Conservation (phyloP, 805 yeast genomes). For the Hanseniaspora lindneri region DNA sequence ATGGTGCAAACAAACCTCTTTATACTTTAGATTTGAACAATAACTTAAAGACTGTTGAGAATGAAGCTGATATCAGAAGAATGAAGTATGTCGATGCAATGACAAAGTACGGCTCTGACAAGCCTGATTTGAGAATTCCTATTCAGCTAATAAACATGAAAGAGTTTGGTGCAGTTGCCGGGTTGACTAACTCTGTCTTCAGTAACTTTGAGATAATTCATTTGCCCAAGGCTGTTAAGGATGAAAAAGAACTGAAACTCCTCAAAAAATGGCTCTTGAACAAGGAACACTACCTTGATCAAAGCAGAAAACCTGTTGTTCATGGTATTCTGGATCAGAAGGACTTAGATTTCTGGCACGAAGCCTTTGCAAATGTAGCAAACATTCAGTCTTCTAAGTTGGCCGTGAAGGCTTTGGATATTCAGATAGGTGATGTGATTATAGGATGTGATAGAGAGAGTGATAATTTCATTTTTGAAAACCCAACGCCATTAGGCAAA, state of each 20-base stretch:
- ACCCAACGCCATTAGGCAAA: conserved; percentile 88
- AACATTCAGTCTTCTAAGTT: conserved; percentile 27
- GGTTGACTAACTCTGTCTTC: conserved; percentile 48
- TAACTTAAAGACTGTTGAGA: conserved; percentile 19
- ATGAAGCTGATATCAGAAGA: conserved; percentile 29
- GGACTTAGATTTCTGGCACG: conserved; percentile 36
- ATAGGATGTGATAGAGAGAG: conserved; percentile 61
- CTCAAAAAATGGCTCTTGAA: conserved; percentile 33
- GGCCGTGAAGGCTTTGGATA: conserved; percentile 30
- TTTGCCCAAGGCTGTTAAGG: conserved; percentile 38
- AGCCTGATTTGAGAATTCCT: conserved; percentile 74
- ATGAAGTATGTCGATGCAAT: conserved; percentile 61
- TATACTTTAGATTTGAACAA: conserved; percentile 24
- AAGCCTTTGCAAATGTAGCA: conserved; percentile 27
- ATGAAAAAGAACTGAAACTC: conserved; percentile 22
- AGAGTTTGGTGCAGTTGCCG: conserved; percentile 29
- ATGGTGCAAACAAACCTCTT: conserved; percentile 20
- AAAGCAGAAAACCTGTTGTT: conserved; percentile 47
- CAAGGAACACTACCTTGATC: conserved; percentile 32
- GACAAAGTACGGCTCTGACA: conserved; percentile 73
- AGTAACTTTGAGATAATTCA: conserved; percentile 48
- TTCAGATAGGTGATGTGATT: conserved; percentile 58
- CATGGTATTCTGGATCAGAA: conserved; percentile 37
- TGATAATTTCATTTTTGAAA: conserved; percentile 59
- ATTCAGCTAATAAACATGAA: conserved; percentile 42